phyloP scores from a whole-genome alignment of 768 basidiomycete genomes.

The Leccinum longicurvipes region DNA sequence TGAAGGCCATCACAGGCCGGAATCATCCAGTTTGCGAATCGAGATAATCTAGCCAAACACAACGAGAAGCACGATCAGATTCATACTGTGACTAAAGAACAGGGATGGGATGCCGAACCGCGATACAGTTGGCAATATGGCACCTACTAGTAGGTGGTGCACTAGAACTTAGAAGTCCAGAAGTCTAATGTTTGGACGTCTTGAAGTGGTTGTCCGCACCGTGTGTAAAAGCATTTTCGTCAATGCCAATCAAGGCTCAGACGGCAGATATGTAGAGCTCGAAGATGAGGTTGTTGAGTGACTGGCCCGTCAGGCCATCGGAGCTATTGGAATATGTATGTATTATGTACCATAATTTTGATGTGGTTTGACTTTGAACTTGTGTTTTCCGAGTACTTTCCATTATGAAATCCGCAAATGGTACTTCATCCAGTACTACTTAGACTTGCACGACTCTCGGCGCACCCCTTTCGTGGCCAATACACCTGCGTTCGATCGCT shows the following conservation, averaged over 20 bases:
- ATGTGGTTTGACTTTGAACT: background rate
- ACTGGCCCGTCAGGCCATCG: background rate
- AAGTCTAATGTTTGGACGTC: background rate
- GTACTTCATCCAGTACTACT: background rate
- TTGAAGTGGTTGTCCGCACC: background rate
- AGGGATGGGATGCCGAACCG: background rate
- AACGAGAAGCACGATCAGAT: background rate
- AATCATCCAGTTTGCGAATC: background rate
- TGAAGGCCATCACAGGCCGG: background rate
- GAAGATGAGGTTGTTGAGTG: background rate
- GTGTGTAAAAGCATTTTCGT: background rate
- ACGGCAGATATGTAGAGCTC: background rate
- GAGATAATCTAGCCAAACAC: background rate
- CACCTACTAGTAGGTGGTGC: background rate
- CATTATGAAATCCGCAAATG: background rate
- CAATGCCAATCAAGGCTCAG: background rate
- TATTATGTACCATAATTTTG: no score
- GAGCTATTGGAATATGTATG: no score
- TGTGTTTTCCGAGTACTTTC: background rate
- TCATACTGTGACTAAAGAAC: background rate
- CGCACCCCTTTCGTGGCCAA: background rate
- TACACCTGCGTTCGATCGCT: slow-evolving; percentile 3
- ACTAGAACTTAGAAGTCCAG: no score
- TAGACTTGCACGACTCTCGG: background rate
- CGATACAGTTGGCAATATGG: background rate